Evolutionary conservation across 371 early-diverging fungal species (phyloP), one percentile per base, ranked within the genome.

Genomic region (Actinomortierella ambigua): DNA sequence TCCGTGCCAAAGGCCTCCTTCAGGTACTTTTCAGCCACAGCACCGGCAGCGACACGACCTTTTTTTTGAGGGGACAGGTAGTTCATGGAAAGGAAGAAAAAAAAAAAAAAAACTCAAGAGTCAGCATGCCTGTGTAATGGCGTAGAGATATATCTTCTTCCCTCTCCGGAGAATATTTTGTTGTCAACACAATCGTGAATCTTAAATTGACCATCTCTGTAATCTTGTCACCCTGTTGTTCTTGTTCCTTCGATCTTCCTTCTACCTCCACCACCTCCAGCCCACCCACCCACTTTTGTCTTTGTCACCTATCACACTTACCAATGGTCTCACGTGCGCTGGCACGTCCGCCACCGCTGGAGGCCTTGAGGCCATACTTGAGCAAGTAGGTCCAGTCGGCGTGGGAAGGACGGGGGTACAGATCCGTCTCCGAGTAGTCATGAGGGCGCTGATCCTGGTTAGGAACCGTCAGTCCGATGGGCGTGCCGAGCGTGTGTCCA

Each of bases 261-360:
- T 11, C 18, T 46, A 22, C 6, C 55, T n/a, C n/a, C n/a, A n/a
- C n/a, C n/a, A n/a, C n/a, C n/a, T n/a, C n/a, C n/a, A n/a, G n/a
- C n/a, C n/a, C n/a, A n/a, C n/a, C n/a, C n/a, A n/a, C 34, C 11
- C 34, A 34, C 11, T 11, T 11, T 34, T 34, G 4, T 34, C 11
- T 34, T 34, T 34, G 34, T 11, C 34, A 34, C n/a, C n/a, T n/a
- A 29, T 15, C 40, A 22, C 9, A 43, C 55, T 41, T 68, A 79
- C 94, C 97, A 67, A 98, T 95, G 8, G 98, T 97, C 77, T 98
- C 98, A 50, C 98, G 90, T 15, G 98, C 98, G 63, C 93, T 92
- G 14, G 95, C 89, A 50, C 98, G 82, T 44, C 98, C 98, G 42
- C 98, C 98, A 53, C 98, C 98, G 24, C 89, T 88, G 3, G 91